These are phyloP conservation scores for Xylariales sp. DNA, from an alignment of 2,329 filamentous ascomycete species.

Conservation along the genomic window DNA sequence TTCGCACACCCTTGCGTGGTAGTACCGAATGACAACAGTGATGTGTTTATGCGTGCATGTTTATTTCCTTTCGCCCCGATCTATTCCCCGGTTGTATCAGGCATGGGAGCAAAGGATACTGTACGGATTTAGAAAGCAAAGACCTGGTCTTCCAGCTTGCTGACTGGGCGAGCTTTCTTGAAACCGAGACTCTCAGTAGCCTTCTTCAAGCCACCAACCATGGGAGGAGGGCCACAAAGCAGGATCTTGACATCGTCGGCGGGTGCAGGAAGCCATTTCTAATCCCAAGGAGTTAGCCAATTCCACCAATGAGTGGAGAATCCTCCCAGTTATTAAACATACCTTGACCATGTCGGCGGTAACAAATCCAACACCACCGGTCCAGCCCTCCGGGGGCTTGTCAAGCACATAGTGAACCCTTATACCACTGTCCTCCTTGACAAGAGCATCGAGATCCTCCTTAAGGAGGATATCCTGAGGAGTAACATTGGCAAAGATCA, in stretches of 20 bases:
- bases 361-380: slow-evolving; percentile 89
- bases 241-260: slow-evolving; percentile 88
- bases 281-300: slow-evolving; percentile 4
- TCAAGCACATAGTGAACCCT: slow-evolving; percentile 93
- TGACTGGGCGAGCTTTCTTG: slow-evolving; percentile 88
- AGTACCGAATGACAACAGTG: too few relatives aligned
- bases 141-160: slow-evolving; percentile 96
- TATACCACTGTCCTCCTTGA: slow-evolving; percentile 73
- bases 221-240: slow-evolving; percentile 91
- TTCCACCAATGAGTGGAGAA: background rate
- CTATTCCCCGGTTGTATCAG: too few relatives aligned
- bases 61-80: too few relatives aligned
- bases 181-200: slow-evolving; percentile 83
- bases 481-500: slow-evolving; percentile 97
- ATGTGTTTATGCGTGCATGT: too few relatives aligned
- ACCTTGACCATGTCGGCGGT: slow-evolving; percentile 94
- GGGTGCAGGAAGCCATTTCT: slow-evolving; percentile 78
- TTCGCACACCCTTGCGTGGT: too few relatives aligned
- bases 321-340: slow-evolving; percentile 25
- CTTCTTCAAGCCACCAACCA: slow-evolving; percentile 98
- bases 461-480: slow-evolving; percentile 86
- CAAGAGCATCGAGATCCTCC: slow-evolving; percentile 82
- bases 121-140: slow-evolving; percentile 78
- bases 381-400: slow-evolving; percentile 90
- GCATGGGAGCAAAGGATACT: too few relatives aligned